Evolutionary conservation across 495 filamentous ascomycete genomes (phyloP), one percentile per base, ranked within the genome.

Genomic region (Beverwykella pulmonaria): DNA sequence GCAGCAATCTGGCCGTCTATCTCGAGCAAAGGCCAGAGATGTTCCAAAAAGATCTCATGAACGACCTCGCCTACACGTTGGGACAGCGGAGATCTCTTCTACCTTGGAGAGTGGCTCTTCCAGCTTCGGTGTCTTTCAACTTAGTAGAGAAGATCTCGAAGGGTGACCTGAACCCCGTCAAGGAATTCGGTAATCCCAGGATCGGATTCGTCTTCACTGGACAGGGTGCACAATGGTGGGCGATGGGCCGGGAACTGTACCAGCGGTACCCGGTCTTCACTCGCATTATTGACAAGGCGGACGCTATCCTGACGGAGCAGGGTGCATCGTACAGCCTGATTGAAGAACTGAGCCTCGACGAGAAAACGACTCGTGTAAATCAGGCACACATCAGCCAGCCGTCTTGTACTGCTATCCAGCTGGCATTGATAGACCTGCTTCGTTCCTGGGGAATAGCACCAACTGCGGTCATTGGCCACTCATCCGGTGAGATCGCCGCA

Each of bases 51-150:
- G 55, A 59, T 4, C 32, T 53, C 58, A 29, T 53, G 58, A 34
- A 20, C 26, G 47, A 30, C 30, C 9, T 59, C 27, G 56, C 56
- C 10, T 59, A 59, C 39, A 59, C 56, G 2, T 36, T 59, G 23
- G 56, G 56, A 14, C 41, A 46, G 14, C 7, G 56, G 9, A 22
- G 34, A 47, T 59, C 56, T 8, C n/a, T 59, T 8, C 26, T 47
- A 61, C 41, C 7, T 77, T 80, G 78, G 78, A 75, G 0, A 26
- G 54, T 0, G 4, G 30, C 30, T 5, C 5, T 34, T 12, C 4
- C 30, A 34, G 30, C 12, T 5, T 34, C 30, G 12, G 4, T 12
- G 4, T 4, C 30, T 34, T 9, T 44, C 6, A n/a, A 44, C 8
- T n/a, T 44, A 44, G 17, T 44, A 44, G 17, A 44, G 8, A 44